Base-by-base conservation (phyloP, 2,329 filamentous ascomycete species). In the Thermoascus crustaceus region DNA sequence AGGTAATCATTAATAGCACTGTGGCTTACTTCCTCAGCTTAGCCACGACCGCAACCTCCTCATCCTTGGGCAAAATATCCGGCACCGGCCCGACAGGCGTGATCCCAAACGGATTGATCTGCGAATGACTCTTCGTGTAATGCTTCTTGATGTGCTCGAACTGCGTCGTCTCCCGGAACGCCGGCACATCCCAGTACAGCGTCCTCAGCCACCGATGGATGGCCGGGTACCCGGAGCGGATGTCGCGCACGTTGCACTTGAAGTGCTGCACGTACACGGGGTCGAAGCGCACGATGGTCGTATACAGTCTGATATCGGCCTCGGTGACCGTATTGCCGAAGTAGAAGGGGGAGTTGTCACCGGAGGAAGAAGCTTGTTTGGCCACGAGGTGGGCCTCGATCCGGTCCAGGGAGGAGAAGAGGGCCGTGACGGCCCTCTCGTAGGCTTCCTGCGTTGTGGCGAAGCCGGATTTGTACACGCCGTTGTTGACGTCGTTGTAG, bases 121-220 rank as follows among this genome's bases (percentile, higher is more conserved):
- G 76, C 46, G 57, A 64, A 58, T 80, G 77, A 45, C 72, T 77
- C 66, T 76, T 77, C 2, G 76, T 80, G 54, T 81, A 81, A 50
- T 81, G 77, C 29, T 73, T 82, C 75, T 94, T 95, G 68, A 96
- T 96, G 65, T 98, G 91, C 60, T 93, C 76, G 58, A 94, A 94
- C 60, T 95, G 76, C 14, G 88, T 94, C 42, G 87, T 91, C 34
- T 83, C 76, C 44, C 69, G 68, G 66, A 94, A 95, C 2, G 85
- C 86, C 0, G 78, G 69, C 16, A 78, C 59, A 47, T 81, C 80
- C 87, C 87, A 94, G 67, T 94, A 95, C 49, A 94, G 65, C 53
- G 80, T 73, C 37, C 84, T 73, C 64, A 94, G 61, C 87, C 88
- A 95, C 40, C 66, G 68, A 66, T 95, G 85, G 39, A 94, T 65